Conservation (phyloP, 1,284 basidiomycete species). For the Pulchroboletus neoregius region DNA sequence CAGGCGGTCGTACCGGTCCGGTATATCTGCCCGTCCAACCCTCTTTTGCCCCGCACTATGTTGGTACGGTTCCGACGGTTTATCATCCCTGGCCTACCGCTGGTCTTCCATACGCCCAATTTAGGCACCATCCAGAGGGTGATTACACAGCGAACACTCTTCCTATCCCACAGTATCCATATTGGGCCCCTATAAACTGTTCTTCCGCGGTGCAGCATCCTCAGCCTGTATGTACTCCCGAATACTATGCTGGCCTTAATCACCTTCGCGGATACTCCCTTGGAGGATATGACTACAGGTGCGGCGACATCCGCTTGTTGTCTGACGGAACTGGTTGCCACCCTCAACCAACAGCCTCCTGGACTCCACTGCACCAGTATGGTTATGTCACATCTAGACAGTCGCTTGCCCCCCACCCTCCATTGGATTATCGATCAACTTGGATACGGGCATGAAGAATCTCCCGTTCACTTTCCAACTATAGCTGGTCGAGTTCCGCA, state of each 20-base stretch:
- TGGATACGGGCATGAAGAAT: conserved; percentile 49
- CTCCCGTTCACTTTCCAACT: conserved; percentile 7
- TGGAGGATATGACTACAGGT: conserved; percentile 49
- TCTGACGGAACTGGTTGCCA: conserved; percentile 40
- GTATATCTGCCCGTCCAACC: conserved; percentile 67
- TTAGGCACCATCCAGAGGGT: conserved; percentile 16
- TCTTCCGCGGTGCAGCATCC: conserved; percentile 44
- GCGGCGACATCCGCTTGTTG: conserved; percentile 43
- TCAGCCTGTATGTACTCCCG: conserved; percentile 53
- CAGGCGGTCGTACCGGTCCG: conserved; percentile 45
- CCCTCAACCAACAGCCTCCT: conserved; percentile 38
- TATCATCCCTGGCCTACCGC: conserved; percentile 42
- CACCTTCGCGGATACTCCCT: conserved; percentile 63
- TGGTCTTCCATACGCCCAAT: conserved; percentile 32
- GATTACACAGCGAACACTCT: conserved; percentile 18
- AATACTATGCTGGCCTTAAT: conserved; percentile 42
- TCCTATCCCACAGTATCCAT: conserved; percentile 37
- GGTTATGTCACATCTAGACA: conserved; percentile 37
- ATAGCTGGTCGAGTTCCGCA: conserved; percentile 21
- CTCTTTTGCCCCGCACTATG: conserved; percentile 31
- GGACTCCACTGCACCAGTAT: conserved; percentile 42
- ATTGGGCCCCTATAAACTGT: conserved; percentile 37
- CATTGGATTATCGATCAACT: conserved; percentile 42
- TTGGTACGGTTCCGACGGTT: conserved; percentile 27
- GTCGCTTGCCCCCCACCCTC: conserved; percentile 37